Conservation (phyloP, 208 protist species). For the Crithidia brevicula region DNA sequence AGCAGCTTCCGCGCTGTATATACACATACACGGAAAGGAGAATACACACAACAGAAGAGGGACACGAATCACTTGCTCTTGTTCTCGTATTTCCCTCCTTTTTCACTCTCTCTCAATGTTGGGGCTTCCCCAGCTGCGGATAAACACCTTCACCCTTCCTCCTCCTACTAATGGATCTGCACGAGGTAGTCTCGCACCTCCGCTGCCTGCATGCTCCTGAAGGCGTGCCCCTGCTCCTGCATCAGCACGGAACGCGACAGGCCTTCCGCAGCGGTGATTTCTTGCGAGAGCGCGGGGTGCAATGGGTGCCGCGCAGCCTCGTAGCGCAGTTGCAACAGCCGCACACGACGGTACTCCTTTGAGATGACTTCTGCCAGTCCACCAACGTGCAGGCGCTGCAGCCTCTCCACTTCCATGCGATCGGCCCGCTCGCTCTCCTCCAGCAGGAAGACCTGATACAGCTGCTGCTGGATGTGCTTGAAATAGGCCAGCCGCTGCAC, state of each 20-base stretch:
- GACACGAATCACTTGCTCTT: no score
- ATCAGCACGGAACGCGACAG: constrained; percentile 23
- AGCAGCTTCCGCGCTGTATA: no score
- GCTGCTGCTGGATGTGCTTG: constrained; percentile 25
- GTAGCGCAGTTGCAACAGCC: constrained; percentile 26
- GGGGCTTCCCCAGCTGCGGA: no score
- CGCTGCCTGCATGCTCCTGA: constrained; percentile 21
- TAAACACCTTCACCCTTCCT: background rate
- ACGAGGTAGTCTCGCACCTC: constrained; percentile 29
- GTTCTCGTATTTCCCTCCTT: no score
- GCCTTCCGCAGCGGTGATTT: constrained; percentile 30
- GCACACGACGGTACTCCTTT: constrained; percentile 30
- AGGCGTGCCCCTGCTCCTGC: constrained; percentile 28
- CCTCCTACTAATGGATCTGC: background rate
- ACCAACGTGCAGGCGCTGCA: constrained; percentile 31
- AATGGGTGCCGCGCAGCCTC: constrained; percentile 21
- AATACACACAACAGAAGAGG: no score
- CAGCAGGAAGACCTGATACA: constrained; percentile 31
- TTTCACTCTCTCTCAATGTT: no score
- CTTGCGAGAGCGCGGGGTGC: constrained; percentile 15
- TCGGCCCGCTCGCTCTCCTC: constrained; percentile 20
- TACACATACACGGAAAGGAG: no score
- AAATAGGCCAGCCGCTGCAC: constrained; percentile 24
- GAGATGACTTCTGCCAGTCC: constrained; percentile 23
- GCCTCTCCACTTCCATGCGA: constrained; percentile 33